Evolutionary conservation across 2,329 filamentous ascomycete species (phyloP), one percentile per base, ranked within the genome.

Genomic region (Clonostachys sp.): DNA sequence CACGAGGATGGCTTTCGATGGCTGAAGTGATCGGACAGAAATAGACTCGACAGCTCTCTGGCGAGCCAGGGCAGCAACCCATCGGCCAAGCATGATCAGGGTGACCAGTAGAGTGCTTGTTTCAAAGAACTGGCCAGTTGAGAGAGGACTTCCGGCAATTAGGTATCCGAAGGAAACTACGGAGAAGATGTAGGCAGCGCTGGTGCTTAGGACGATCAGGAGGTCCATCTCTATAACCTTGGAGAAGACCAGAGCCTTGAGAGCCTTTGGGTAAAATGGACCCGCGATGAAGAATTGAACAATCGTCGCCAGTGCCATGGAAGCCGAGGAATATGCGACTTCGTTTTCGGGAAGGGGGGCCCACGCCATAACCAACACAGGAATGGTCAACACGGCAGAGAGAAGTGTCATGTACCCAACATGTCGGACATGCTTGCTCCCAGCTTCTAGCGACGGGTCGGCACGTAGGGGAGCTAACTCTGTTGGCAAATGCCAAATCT

Each of bases 141-240:
- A 46, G 47, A 48, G 46, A 6, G 49, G 46, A 5, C 40, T 45
- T 7, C 50, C 54, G 16, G 53, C 50, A 34, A 61, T 55, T 13
- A 55, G 53, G 30, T 59, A 54, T 5, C 51, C 50, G 43, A 63
- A 66, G 4, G 61, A 56, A 2, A 62, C 53, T 6, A 64, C 51
- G 3, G 63, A 77, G 56, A 70, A 77, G 5, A 65, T 48, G 50
- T 77, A 79, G 2, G 74, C 74, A 10, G 67, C 65, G 3, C 65
- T 71, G 7, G 70, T 77, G 50, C 73, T 75, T 41, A 78, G 55
- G 3, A 71, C 66, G n/a, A 78, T 64, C 8, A 78, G 61, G 46
- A 76, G 63, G 50, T 78, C 74, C 71, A 78, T 76, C 52, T 78
- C 72, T 12, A 77, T 61, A 1, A 66, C 51, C 4, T 59, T 57